A percentile compares a stretch with the other conserved stretches of the same genome.
These are phyloP conservation scores for Adansonia madagascariensis DNA, from an alignment of 441 rosid species.

Conservation along the genomic window DNA sequence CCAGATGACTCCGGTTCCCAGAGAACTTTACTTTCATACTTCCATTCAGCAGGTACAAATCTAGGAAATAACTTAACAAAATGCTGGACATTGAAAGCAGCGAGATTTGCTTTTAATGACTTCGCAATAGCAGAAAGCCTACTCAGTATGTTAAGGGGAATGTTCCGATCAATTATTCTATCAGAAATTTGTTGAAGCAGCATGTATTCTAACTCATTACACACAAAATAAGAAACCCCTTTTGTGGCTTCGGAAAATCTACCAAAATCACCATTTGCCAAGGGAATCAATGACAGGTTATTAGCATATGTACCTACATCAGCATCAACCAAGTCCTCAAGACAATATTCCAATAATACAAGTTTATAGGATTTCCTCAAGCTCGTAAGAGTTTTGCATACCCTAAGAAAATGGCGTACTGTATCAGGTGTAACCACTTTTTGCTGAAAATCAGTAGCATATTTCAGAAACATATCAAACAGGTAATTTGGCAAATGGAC, in stretches of 20 bases:
- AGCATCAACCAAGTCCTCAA: conserved; percentile 89
- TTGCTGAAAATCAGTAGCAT: conserved; percentile 63
- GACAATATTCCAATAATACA: conserved; percentile 90
- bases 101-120: conserved; percentile 69
- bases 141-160: conserved; percentile 60
- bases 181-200: conserved; percentile 75
- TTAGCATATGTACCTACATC: conserved; percentile 66
- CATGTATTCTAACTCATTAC: conserved; percentile 73
- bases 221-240: conserved; percentile 67
- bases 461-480: conserved; percentile 77
- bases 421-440: conserved; percentile 91
- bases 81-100: conserved; percentile 54
- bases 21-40: conserved; percentile 60
- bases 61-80: conserved; percentile 71
- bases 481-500: conserved; percentile 74
- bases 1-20: conserved; percentile 72
- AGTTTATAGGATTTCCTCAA: conserved; percentile 72
- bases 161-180: conserved; percentile 70
- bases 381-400: conserved; percentile 52
- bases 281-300: conserved; percentile 79
- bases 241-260: conserved; percentile 57
- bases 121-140: conserved; percentile 80
- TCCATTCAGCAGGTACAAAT: conserved; percentile 93
- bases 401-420: conserved; percentile 77
- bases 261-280: conserved; percentile 91